These are phyloP conservation scores for Annona cherimola DNA, from an alignment of 164 flowering plant species.

Conservation along the genomic window DNA sequence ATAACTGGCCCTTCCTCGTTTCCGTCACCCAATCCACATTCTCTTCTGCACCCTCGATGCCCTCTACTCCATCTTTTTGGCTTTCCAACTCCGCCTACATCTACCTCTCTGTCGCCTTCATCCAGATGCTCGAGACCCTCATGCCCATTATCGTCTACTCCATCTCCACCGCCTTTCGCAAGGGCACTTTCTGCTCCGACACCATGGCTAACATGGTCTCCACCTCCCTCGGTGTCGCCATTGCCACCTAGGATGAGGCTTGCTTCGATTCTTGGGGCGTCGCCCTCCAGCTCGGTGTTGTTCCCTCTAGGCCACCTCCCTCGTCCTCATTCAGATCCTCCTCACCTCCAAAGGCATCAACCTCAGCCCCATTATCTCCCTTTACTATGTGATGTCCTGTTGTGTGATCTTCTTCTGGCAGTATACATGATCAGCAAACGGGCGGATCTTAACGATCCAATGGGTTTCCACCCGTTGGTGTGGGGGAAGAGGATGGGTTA, in stretches of 20 bases:
- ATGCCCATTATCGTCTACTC: slow-evolving; percentile 52
- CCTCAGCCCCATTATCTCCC: slow-evolving; percentile 35
- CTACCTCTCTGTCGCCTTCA: slow-evolving; percentile 43
- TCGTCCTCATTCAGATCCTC: slow-evolving; percentile 43
- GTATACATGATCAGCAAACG: too few relatives aligned
- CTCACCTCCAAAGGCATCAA: slow-evolving; percentile 36
- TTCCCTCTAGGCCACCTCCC: slow-evolving; percentile 41
- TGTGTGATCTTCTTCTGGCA: slow-evolving; percentile 34
- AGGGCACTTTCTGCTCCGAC: slow-evolving; percentile 25
- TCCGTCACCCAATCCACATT: slow-evolving; percentile 47
- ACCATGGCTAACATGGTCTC: slow-evolving; percentile 38
- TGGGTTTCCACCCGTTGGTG: too few relatives aligned
- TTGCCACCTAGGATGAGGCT: slow-evolving; percentile 50
- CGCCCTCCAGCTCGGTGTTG: slow-evolving; percentile 33
- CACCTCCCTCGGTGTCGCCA: slow-evolving; percentile 39
- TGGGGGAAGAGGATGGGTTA: too few relatives aligned
- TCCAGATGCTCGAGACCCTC: slow-evolving; percentile 46
- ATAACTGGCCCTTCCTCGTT: slow-evolving; percentile 45
- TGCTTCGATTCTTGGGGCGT: slow-evolving; percentile 36
- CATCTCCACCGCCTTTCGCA: slow-evolving; percentile 25
- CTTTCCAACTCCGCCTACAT: slow-evolving; percentile 51
- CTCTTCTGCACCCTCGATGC: slow-evolving; percentile 44
- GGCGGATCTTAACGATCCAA: too few relatives aligned
- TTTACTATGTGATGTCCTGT: slow-evolving; percentile 44
- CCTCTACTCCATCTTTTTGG: slow-evolving; percentile 35